These are phyloP conservation scores for Zalaria obscura DNA, from an alignment of 2,329 filamentous ascomycete species.

Conservation along the genomic window DNA sequence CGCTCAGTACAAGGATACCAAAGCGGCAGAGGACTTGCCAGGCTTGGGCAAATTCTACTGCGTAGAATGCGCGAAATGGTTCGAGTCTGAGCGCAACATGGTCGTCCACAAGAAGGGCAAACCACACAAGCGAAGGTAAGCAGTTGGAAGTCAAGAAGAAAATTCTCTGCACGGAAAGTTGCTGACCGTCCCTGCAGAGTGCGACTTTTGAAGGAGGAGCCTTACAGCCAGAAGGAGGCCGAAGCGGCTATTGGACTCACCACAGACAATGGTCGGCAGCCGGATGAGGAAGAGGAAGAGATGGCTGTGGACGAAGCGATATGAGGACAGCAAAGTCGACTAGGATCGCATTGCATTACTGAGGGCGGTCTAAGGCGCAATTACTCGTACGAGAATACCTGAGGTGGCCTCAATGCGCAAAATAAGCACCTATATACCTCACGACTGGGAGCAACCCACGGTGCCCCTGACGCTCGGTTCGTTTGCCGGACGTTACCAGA, in stretches of 20 bases:
- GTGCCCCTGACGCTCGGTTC: not conserved
- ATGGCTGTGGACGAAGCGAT: not conserved
- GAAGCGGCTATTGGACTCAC: constrained; percentile 64
- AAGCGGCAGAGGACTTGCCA: constrained; percentile 74
- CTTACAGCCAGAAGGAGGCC: constrained; percentile 74
- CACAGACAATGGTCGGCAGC: constrained; percentile 47
- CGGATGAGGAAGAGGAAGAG: constrained; percentile 1
- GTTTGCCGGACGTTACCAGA: too few species aligned
- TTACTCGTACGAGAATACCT: too few species aligned
- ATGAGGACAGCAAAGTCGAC: too few species aligned
- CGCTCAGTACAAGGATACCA: constrained; percentile 60
- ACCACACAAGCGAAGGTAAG: constrained; percentile 77
- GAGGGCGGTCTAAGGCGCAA: too few species aligned
- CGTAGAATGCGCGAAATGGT: constrained; percentile 90
- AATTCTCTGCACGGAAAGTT: not conserved
- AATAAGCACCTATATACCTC: too few species aligned
- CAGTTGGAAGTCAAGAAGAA: not conserved
- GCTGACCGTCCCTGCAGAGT: constrained; percentile 39
- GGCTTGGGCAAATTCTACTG: constrained; percentile 80
- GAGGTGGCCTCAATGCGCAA: too few species aligned
- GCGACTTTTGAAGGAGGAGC: constrained; percentile 68
- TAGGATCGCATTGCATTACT: too few species aligned
- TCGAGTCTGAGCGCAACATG: constrained; percentile 70
- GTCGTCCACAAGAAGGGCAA: constrained; percentile 70
- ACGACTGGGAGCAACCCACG: not conserved